Base-by-base conservation (phyloP, 2,329 filamentous ascomycete genomes). In the Hymenoscyphus linearis region DNA sequence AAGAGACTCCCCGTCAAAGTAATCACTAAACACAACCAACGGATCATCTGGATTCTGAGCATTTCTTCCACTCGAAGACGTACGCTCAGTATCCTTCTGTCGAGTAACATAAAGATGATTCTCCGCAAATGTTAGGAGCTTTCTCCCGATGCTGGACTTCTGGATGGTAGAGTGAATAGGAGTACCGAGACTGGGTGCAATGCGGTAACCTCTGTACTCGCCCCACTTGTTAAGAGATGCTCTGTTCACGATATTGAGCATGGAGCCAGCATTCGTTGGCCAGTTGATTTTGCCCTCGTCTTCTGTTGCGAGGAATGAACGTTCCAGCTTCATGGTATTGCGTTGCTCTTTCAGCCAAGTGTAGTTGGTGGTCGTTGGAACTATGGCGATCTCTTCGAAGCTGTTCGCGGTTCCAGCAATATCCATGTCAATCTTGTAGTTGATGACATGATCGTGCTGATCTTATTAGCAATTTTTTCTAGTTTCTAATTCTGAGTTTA, bases 371-470 rank as follows among this genome's bases (percentile, higher is more conserved):
- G 53, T 34, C 12, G 12, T 13, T n/a, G 53, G 34, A 34, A 55
- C 18, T 6, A 34, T 34, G 16, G 53, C 22, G 7, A 34, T 34
- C 7, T 27, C 34, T 9, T 35, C 22, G 26, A 55, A 34, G 31
- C 26, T 55, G 69, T 82, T 84, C 40, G 73, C 70, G 1, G 73
- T 76, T 16, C 79, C 81, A 7, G 77, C 71, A 35, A 83, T 76
- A 65, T 84, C 81, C 26, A 83, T 74, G 68, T 83, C 82, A 52
- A 76, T 76, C 67, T 84, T 84, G 74, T 78, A 83, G 65, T 80
- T 82, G 40, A 83, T 67, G 0, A 84, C 79, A 65, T 84, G 82
- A 68, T 83, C 80, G 68, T 84, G 82, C 37, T 44, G 12, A 2
- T 40, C 14, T 40, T 37, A 12, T 37, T 14, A 37, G 36, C 12